These are phyloP conservation scores for Zizania palustris DNA, from an alignment of 202 grass and related monocot genomes.

Conservation along the genomic window DNA sequence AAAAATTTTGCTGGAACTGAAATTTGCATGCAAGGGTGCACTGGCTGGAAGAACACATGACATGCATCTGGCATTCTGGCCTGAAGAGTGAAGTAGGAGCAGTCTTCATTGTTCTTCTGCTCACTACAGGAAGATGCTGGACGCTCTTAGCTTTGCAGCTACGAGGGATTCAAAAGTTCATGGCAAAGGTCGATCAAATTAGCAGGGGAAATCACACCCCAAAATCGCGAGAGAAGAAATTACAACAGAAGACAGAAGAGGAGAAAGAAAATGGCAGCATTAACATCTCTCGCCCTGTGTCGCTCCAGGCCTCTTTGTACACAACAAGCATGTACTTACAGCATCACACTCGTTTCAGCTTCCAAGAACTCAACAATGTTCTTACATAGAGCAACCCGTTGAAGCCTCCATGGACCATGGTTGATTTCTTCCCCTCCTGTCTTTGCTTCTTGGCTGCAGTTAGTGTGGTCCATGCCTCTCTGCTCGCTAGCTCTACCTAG, in stretches of 20 bases:
- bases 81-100: background rate
- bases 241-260: background rate
- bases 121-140: background rate
- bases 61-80: background rate
- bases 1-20: background rate
- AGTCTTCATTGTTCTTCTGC: background rate
- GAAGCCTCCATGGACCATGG: slow-evolving; percentile 1
- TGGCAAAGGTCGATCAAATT: slow-evolving; percentile 3
- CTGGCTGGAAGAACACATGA: background rate
- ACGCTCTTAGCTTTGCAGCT: background rate
- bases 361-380: slow-evolving; percentile 37
- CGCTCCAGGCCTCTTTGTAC: slow-evolving; percentile 13
- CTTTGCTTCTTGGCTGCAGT: background rate
- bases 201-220: background rate
- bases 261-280: slow-evolving; percentile 9
- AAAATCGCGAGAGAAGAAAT: slow-evolving; percentile 2
- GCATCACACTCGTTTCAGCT: slow-evolving; percentile 13
- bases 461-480: background rate
- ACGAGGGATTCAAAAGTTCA: background rate
- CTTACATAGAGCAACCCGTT: background rate
- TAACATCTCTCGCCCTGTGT: background rate
- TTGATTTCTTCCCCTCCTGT: background rate
- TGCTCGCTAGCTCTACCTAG: background rate
- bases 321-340: slow-evolving; percentile 39
- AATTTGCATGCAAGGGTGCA: background rate